Conservation (phyloP, 192 early-diverging fungal species). For the Coemansia sp. region DNA sequence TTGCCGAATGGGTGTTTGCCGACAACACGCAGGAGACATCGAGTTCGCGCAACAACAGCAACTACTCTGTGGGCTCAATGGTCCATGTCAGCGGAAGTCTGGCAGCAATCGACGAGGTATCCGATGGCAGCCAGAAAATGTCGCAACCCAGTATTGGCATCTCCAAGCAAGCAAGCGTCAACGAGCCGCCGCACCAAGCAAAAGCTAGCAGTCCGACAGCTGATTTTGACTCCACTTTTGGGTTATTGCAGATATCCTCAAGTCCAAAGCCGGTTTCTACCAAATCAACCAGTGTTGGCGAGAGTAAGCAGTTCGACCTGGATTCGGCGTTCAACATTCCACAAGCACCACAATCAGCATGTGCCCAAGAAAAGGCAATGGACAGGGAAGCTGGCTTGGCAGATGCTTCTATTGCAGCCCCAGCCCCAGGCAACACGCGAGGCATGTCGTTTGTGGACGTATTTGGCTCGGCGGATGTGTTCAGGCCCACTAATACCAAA, state of each 20-base stretch:
- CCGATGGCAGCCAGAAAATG: conserved; percentile 5
- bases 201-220: neutral
- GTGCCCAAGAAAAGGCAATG: neutral
- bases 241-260: conserved; percentile 1
- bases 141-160: neutral
- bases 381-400: neutral
- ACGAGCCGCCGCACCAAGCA: neutral
- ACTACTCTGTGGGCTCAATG: conserved; percentile 34
- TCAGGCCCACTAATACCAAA: neutral
- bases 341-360: neutral
- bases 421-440: neutral
- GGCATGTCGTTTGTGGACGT: conserved; percentile 1
- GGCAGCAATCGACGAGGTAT: conserved; percentile 22
- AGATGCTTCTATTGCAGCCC: neutral
- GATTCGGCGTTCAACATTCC: conserved; percentile 47
- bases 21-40: conserved; percentile 25
- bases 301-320: conserved; percentile 21
- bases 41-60: conserved; percentile 6
- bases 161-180: neutral
- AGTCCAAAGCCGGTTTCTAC: neutral
- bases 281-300: neutral
- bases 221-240: conserved; percentile 3
- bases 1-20: conserved; percentile 51
- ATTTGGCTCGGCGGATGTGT: conserved; percentile 23
- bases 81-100: conserved; percentile 26